Evolutionary conservation across 352 stramenopile genomes (phyloP), one percentile per base, ranked within the genome.

Genomic region (Globisporangium yorkense): DNA sequence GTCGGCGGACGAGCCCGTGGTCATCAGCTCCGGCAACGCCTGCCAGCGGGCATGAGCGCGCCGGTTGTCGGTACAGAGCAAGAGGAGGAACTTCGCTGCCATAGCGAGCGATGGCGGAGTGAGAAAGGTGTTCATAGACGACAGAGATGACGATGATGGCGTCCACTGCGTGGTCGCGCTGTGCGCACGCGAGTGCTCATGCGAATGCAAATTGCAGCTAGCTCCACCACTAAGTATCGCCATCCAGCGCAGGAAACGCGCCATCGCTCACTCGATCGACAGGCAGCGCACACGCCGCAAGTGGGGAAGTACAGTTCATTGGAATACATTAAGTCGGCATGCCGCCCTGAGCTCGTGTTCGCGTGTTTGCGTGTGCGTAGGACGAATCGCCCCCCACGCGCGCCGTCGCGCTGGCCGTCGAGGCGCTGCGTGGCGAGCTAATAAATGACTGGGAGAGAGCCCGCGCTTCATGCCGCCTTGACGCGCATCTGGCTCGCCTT

Each of bases 1-100:
- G 62, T 89, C 78, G 49, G 79, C 71, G 24, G 73, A 67, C 31
- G 68, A 91, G 47, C 79, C 82, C 5, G 68, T 92, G 16, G 76
- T 94, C 40, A 87, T 92, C 57, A 88, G 85, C 72, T 90, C 82
- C 47, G 83, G 84, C 57, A 91, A 92, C 57, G 68, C 82, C 13
- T 92, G 84, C 62, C 71, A 89, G 51, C 81, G 82, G 21, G 70
- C 80, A 1, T 59, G 33, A 63, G 50, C 18, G 39, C 24, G 13
- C 20, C 50, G 3, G 20, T 8, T 35, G 35, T 10, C 35, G 6
- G 37, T 0, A 12, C 2, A 5, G 37, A 1, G 2, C 9, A 13
- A 15, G 37, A 18, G 10, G 35, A 10, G 37, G 4, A 41, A 9
- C 24, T 10, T 35, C 18, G 20, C 35, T 46, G 31, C n/a, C 12